Evolutionary conservation across 1,284 basidiomycete genomes (phyloP).

Genomic region (Boletus holoroseus): DNA sequence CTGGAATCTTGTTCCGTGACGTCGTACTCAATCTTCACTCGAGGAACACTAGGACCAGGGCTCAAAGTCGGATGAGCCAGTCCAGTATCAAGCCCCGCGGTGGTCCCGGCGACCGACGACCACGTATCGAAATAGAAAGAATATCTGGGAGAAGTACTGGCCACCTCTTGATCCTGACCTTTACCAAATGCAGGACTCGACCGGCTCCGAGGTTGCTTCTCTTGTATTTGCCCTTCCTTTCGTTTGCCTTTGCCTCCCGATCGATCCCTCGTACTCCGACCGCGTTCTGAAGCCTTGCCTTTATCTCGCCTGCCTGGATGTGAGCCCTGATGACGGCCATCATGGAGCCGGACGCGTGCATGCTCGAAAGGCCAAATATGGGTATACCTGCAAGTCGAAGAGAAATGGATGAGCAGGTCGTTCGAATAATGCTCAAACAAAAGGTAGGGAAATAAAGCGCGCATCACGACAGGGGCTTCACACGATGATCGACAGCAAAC

Average conservation of each 20-base stretch:
- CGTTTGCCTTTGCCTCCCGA: constrained; percentile 7
- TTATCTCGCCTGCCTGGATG: constrained; percentile 26
- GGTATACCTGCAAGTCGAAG: constrained; percentile 54
- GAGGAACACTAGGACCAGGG: constrained; percentile 13
- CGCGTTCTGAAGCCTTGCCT: constrained; percentile 16
- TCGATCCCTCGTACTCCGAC: constrained; percentile 14
- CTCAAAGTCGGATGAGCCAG: neutral
- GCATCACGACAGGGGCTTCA: neutral
- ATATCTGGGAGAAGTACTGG: neutral
- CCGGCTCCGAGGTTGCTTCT: constrained; percentile 19
- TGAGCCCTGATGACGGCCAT: constrained; percentile 31
- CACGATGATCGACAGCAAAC: constrained; percentile 8
- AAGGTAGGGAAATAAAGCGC: neutral
- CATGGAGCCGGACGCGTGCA: constrained; percentile 72
- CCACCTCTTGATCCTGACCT: neutral
- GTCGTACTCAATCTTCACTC: constrained; percentile 27
- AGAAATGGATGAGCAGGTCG: constrained; percentile 3
- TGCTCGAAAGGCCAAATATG: constrained; percentile 98
- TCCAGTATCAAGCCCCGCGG: neutral
- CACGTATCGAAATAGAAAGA: constrained; percentile 10
- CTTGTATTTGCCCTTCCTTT: constrained; percentile 4
- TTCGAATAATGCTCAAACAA: neutral
- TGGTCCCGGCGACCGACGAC: neutral
- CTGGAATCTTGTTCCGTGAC: constrained; percentile 22
- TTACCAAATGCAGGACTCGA: constrained; percentile 22